Conservation (phyloP, 208 protist species). For the Tritrichomonas musculus region DNA sequence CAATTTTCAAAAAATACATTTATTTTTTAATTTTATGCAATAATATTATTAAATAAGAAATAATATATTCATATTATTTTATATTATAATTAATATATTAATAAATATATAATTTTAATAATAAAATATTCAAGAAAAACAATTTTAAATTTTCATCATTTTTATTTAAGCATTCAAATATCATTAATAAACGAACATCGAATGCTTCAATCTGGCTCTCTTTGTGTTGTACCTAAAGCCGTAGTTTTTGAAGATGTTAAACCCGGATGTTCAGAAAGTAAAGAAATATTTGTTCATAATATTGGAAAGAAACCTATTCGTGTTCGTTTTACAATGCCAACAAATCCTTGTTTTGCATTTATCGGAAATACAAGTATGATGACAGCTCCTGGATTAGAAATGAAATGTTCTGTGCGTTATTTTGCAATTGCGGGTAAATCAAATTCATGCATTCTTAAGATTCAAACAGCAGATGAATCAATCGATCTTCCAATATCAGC, state of each 20-base stretch:
- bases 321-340: background rate
- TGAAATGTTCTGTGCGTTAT: background rate
- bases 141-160: too few relatives aligned
- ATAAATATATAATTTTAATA: too few relatives aligned
- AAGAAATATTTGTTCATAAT: background rate
- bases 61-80: too few relatives aligned
- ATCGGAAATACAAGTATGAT: background rate
- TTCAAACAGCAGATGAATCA: background rate
- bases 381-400: background rate
- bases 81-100: too few relatives aligned
- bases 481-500: background rate
- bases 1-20: too few relatives aligned
- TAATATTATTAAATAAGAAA: too few relatives aligned
- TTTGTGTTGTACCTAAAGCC: background rate
- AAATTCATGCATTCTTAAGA: background rate
- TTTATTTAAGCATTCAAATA: too few relatives aligned
- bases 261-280: background rate
- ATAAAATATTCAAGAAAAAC: too few relatives aligned
- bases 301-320: background rate
- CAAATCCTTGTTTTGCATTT: background rate
- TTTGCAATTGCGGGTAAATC: background rate
- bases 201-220: background rate
- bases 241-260: background rate
- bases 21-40: too few relatives aligned
- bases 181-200: too few relatives aligned